Conservation (phyloP, 23 red algal species). For the Gracilaria vermiculophylla region DNA sequence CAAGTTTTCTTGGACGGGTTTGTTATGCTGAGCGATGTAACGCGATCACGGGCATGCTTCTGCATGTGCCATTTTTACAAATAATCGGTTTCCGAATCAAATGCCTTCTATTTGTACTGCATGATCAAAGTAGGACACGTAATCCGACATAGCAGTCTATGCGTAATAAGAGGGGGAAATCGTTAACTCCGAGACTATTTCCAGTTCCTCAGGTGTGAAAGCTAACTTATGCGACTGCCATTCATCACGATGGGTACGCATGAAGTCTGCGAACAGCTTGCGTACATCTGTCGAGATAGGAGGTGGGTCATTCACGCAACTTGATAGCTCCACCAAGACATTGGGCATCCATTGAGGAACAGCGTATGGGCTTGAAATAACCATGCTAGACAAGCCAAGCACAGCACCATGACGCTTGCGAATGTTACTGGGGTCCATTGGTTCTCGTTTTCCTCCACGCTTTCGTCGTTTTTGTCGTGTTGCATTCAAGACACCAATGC, state of each 20-base stretch:
- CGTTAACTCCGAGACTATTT: conserved; percentile 79
- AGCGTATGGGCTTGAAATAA: conserved; percentile 79
- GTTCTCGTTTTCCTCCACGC: conserved; percentile 30
- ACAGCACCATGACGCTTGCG: conserved; percentile 76
- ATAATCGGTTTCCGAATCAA: no score
- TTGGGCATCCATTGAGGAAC: conserved; percentile 83
- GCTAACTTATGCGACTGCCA: conserved; percentile 67
- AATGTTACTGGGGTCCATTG: conserved; percentile 20
- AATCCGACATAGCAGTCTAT: no score
- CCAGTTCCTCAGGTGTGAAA: conserved; percentile 79
- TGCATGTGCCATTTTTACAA: no score
- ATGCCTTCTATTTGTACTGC: no score
- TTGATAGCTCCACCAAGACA: conserved; percentile 77
- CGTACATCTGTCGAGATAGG: conserved; percentile 78
- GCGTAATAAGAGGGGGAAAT: conserved; percentile 93
- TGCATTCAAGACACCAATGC: conserved; percentile 22
- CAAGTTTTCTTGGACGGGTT: no score
- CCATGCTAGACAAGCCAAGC: conserved; percentile 66
- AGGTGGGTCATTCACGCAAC: conserved; percentile 81
- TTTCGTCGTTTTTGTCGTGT: conserved; percentile 43
- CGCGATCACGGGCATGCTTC: no score
- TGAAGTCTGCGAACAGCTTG: conserved; percentile 89
- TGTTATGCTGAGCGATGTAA: no score
- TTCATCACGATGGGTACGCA: conserved; percentile 92
- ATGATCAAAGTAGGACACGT: no score